Evolutionary conservation across 176 grass and related monocot genomes (phyloP), one percentile per base, ranked within the genome.

Genomic region (Ensete ventricosum): DNA sequence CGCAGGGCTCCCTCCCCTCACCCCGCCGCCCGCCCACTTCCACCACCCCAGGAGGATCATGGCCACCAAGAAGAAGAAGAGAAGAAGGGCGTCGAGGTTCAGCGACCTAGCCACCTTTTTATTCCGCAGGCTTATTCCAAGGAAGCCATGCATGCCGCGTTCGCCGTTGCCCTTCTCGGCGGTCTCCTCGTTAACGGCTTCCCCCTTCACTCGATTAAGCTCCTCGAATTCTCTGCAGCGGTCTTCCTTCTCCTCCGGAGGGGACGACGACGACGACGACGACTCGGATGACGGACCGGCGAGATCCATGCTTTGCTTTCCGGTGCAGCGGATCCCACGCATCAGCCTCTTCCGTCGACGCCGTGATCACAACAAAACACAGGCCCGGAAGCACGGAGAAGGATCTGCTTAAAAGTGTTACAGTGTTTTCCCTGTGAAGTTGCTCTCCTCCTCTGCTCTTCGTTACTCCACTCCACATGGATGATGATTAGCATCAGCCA

Each of bases 31-130:
- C 62, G 88, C 53, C 90, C 21, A 51, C 48, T 70, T 70, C 67
- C 69, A 82, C 89, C 79, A 89, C 85, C 12, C 82, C 87, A 22
- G 43, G 11, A 21, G 8, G 19, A 12, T 5, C 34, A 51, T 11
- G 34, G 17, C 14, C 4, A 43, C 34, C 43, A 50, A 11, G 17
- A 50, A 50, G 17, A 50, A 50, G 9, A 50, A 51, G 34, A 43
- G 34, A 16, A 14, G 17, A 48, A 20, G 11, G 43, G 7, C 9
- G 8, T 70, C 67, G 23, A 70, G 25, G 34, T 1, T 14, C 1
- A 12, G 50, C 67, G 8, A 51, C 34, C 14, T 34, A 17, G 16
- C 34, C 67, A n/a, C 25, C 2, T 4, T 25, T 25, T 25, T 70
- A 25, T 8, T 50, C 67, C 34, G 17, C 2, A 34, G 57, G 13